Conservation (phyloP, 2,329 filamentous ascomycete species). For the Dothideomycetes sp. region DNA sequence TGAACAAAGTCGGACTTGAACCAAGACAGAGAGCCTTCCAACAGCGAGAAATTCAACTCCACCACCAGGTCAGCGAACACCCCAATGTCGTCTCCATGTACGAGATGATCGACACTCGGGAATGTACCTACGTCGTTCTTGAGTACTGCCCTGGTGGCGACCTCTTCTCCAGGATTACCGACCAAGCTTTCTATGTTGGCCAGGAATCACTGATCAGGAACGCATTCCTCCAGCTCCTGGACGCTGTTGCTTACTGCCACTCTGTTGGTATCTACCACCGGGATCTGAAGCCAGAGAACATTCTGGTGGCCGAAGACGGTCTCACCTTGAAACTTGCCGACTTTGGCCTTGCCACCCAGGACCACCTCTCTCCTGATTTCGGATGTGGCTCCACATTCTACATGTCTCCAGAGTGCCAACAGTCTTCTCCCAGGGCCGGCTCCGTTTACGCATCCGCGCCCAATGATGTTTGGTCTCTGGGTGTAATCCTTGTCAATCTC, state of each 20-base stretch:
- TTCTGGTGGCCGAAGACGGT: conserved; percentile 80
- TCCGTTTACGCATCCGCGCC: conserved; percentile 81
- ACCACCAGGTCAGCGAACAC: conserved; percentile 80
- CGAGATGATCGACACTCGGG: conserved; percentile 81
- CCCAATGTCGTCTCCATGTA: conserved; percentile 87
- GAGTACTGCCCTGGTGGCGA: conserved; percentile 97
- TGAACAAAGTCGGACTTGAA: conserved; percentile 90
- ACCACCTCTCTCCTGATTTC: conserved; percentile 79
- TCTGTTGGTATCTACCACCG: conserved; percentile 88
- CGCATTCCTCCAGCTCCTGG: conserved; percentile 88
- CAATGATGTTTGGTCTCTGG: conserved; percentile 97
- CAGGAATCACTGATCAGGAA: conserved; percentile 80
- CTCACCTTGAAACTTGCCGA: conserved; percentile 91
- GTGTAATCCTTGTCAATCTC: conserved; percentile 93
- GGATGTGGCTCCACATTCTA: conserved; percentile 98
- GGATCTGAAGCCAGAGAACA: conserved; percentile 97
- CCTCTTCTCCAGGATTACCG: conserved; percentile 94
- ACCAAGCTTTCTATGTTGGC: conserved; percentile 83
- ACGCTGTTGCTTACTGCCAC: conserved; percentile 95
- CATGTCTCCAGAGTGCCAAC: conserved; percentile 99
- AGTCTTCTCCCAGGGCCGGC: conserved; percentile 56
- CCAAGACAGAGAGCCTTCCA: conserved; percentile 81
- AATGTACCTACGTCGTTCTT: conserved; percentile 92
- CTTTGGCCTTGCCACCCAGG: conserved; percentile 86
- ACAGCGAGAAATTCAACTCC: conserved; percentile 81